Conservation (phyloP, 768 basidiomycete genomes). For the Phallus indusiatus region DNA sequence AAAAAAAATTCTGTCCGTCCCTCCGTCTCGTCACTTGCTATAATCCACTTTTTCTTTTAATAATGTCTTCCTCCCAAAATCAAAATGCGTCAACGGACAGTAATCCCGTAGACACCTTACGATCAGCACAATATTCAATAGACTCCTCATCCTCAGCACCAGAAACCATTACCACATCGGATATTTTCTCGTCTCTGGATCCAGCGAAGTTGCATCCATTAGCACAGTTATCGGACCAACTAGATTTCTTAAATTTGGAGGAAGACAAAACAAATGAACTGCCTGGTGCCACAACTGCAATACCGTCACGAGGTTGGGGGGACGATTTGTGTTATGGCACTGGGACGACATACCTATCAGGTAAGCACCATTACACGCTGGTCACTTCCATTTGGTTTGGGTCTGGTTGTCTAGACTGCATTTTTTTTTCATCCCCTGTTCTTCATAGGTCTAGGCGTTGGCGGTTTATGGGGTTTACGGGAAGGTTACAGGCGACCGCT, state of each 20-base stretch:
- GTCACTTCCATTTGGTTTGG: constrained; percentile 26
- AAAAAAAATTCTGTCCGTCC: neutral
- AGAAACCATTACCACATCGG: constrained; percentile 69
- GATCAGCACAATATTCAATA: constrained; percentile 39
- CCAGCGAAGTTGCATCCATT: constrained; percentile 90
- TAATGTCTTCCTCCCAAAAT: constrained; percentile 22
- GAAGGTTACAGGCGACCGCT: constrained; percentile 86
- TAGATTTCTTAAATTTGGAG: constrained; percentile 92
- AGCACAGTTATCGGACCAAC: constrained; percentile 82
- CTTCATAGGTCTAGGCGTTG: constrained; percentile 81
- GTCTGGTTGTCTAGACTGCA: constrained; percentile 17
- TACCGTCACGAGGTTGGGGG: constrained; percentile 95
- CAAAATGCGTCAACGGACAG: constrained; percentile 26
- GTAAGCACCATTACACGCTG: constrained; percentile 58
- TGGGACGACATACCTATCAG: constrained; percentile 96
- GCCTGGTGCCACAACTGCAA: constrained; percentile 82
- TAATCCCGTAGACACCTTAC: constrained; percentile 36
- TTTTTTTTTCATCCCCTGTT: constrained; percentile 62
- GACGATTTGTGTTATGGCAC: constrained; percentile 99
- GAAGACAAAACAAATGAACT: constrained; percentile 92
- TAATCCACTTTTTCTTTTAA: neutral
- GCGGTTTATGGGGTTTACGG: constrained; percentile 91
- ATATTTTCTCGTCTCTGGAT: constrained; percentile 86
- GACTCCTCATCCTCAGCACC: constrained; percentile 27
- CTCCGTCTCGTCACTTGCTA: neutral